Percentiles rank a stretch among this genome's conserved stretches.
Conservation (phyloP, 441 rosid genomes). For the Cnidoscolus chayamansa region DNA sequence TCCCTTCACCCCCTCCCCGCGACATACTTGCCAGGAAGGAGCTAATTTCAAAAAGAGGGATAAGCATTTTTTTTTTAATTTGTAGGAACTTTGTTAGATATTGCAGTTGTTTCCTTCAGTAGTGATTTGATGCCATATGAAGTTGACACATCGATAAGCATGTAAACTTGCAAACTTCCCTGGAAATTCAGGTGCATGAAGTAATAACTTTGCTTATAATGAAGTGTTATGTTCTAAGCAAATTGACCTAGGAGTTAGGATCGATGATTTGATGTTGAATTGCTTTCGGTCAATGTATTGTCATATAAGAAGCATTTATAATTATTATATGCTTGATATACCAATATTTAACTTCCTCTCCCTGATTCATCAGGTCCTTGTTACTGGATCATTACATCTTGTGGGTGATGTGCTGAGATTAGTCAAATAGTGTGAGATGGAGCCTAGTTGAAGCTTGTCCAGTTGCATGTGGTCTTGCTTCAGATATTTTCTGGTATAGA, state of each 20-base stretch:
- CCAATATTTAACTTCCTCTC: not conserved
- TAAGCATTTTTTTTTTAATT: not conserved
- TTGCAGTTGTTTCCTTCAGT: not conserved
- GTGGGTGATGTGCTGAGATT: slow-evolving; percentile 84
- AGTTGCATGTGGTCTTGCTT: not conserved
- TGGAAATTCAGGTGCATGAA: not conserved
- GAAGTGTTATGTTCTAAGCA: not conserved
- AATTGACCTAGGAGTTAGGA: not conserved
- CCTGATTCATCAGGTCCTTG: slow-evolving; percentile 59
- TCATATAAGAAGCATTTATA: not conserved
- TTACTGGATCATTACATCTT: slow-evolving; percentile 86
- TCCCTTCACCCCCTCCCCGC: too few species aligned
- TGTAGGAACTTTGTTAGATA: not conserved
- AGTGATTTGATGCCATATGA: not conserved
- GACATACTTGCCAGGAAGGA: not conserved
- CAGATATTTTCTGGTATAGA: not conserved
- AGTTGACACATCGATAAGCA: not conserved
- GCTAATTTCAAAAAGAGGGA: not conserved
- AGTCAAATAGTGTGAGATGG: slow-evolving; percentile 53
- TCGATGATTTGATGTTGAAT: not conserved
- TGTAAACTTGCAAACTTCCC: not conserved
- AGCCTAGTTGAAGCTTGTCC: slow-evolving; percentile 6
- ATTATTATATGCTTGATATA: not conserved
- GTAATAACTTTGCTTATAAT: not conserved
- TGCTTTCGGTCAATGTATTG: not conserved